These are phyloP conservation scores for Cordyceps cicadae DNA, from an alignment of 2,329 filamentous ascomycete genomes.

Conservation along the genomic window DNA sequence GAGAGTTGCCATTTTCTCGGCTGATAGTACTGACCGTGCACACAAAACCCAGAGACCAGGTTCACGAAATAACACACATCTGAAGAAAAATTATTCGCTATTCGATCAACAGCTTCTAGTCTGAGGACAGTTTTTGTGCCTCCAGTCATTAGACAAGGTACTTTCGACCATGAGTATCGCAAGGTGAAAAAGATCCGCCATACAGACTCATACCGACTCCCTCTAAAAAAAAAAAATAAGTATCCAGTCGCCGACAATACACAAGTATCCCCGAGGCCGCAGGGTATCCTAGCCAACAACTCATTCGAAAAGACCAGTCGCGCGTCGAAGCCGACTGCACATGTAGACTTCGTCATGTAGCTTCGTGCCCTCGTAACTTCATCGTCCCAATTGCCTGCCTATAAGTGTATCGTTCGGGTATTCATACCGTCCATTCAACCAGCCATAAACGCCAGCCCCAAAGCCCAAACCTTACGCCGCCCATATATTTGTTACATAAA, in stretches of 20 bases:
- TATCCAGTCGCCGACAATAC: constrained; percentile 11
- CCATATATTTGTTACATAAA: background rate
- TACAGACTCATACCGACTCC: background rate
- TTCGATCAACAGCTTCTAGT: background rate
- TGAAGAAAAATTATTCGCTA: background rate
- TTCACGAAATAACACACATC: background rate
- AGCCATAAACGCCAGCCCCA: constrained; percentile 10
- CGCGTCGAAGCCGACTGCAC: background rate
- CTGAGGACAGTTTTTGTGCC: background rate
- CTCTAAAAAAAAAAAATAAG: background rate
- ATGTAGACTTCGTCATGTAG: constrained; percentile 1
- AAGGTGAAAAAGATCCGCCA: constrained; percentile 1
- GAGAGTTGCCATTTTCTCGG: background rate
- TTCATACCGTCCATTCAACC: constrained; percentile 8
- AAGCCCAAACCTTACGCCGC: constrained; percentile 7
- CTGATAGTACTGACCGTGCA: no score
- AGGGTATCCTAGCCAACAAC: constrained; percentile 4
- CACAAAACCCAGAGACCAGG: background rate
- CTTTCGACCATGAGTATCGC: constrained; percentile 3
- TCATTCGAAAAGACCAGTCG: background rate
- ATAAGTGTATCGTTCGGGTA: constrained; percentile 9
- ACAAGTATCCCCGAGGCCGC: background rate
- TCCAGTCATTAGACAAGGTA: constrained; percentile 11
- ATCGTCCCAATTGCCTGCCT: constrained; percentile 6
- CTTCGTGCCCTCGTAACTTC: constrained; percentile 9